These are phyloP conservation scores for Blastomyces silverae DNA, from an alignment of 2,329 filamentous ascomycete species.

Conservation along the genomic window DNA sequence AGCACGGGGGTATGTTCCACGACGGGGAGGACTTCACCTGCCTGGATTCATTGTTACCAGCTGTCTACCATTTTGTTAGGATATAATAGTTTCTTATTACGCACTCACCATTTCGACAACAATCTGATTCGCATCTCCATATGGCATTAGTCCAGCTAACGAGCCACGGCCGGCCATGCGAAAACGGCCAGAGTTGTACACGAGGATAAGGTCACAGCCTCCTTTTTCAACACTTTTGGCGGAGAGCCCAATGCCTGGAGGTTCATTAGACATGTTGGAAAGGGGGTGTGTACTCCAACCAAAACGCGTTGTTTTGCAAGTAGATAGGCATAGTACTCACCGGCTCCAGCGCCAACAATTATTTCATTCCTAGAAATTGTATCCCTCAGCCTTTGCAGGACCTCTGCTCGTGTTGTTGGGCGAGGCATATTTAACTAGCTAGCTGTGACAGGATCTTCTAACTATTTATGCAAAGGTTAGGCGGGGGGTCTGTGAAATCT, in stretches of 20 bases:
- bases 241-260: conserved; percentile 57
- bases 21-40: conserved; percentile 59
- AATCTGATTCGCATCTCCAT: conserved; percentile 62
- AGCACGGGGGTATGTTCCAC: conserved; percentile 59
- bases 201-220: conserved; percentile 61
- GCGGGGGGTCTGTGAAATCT: too few relatives aligned
- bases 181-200: conserved; percentile 66
- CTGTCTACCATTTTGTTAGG: neutral
- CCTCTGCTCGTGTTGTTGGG: conserved; percentile 51
- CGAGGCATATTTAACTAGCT: conserved; percentile 48
- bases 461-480: neutral
- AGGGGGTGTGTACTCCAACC: neutral
- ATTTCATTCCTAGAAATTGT: conserved; percentile 51
- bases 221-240: conserved; percentile 65
- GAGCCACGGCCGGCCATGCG: conserved; percentile 66
- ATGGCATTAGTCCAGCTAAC: conserved; percentile 63
- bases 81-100: neutral
- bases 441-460: conserved; percentile 10
- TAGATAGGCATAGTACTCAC: conserved; percentile 26
- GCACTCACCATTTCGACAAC: conserved; percentile 59
- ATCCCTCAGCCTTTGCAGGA: conserved; percentile 50
- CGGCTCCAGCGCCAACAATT: conserved; percentile 63
- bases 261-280: neutral
- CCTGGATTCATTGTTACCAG: conserved; percentile 33
- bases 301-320: neutral